phyloP scores from a whole-genome alignment of 2,329 filamentous ascomycete species.

The Calycina marina region DNA sequence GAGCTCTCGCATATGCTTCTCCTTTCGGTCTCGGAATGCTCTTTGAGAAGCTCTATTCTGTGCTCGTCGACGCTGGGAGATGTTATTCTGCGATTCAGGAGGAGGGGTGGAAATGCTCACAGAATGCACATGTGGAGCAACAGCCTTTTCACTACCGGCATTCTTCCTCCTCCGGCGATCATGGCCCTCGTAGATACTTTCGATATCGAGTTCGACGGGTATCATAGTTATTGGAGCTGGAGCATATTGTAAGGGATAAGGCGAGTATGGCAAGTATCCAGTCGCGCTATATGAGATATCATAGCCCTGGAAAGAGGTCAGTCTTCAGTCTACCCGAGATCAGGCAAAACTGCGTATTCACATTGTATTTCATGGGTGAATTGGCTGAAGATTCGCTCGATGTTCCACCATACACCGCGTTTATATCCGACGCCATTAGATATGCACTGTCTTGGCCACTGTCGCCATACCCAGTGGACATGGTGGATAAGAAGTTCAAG shows the following conservation, averaged over 20 bases:
- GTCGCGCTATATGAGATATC: conserved; percentile 16
- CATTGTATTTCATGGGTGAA: conserved; percentile 20
- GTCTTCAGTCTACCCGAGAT: conserved; percentile 3
- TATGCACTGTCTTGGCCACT: conserved; percentile 11
- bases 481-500: conserved; percentile 4
- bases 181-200: conserved; percentile 22
- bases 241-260: conserved; percentile 19
- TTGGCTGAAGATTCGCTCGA: conserved; percentile 22
- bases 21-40: conserved; percentile 30
- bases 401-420: conserved; percentile 18
- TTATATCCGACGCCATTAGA: conserved; percentile 14
- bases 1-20: conserved; percentile 50
- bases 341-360: conserved; percentile 6
- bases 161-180: conserved; percentile 20
- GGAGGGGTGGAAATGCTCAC: conserved; percentile 10
- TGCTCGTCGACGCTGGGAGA: background rate
- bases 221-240: conserved; percentile 17
- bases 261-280: conserved; percentile 16
- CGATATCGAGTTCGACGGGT: conserved; percentile 22
- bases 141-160: conserved; percentile 16
- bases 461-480: conserved; percentile 15
- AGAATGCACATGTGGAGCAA: conserved; percentile 22
- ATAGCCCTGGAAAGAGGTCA: conserved; percentile 11
- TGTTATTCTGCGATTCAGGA: conserved; percentile 1
- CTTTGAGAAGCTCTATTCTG: background rate